Base-by-base conservation (phyloP, 73 alveolate species). In the Paraurostyla sp. region DNA sequence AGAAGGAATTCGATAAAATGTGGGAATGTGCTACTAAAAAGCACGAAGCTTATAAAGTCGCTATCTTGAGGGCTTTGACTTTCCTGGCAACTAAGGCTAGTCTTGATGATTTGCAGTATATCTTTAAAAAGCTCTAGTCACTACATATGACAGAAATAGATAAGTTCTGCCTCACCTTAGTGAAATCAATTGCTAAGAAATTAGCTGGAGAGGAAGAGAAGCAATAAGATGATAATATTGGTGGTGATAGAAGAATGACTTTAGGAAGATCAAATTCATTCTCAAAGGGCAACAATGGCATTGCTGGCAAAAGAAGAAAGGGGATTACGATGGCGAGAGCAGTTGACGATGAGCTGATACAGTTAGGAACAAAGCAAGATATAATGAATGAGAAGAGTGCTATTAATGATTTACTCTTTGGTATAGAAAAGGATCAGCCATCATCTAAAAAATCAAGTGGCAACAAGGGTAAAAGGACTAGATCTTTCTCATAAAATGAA, bases 11-110 rank as follows among this genome's bases (percentile, higher is more conserved):
- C 0, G 92, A 89, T 48, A 71, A 75, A 22, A 85, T 93, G 35
- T 93, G 97, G 95, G 94, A 90, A 0, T 89, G 92, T 41, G 97
- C 95, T 0, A 80, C 89, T 9, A 63, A 81, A 51, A 93, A 93
- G 73, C 97, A 93, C 60, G 97, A 93, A 48, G 94, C 97, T 2
- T 91, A 65, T 60, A 91, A 82, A 60, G 96, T 80, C 27, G 57
- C 88, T n/a, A 84, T 91, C 25, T 40, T 91, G 36, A 91, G 76
- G 76, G 71, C 85, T 4, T 59, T 91, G 2, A 11, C 87, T 33
- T 36, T 80, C 15, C 15, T 91, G 0, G 93, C 93, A 0, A 32
- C 91, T 22, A 84, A 85, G 62, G 71, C 65, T 0, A 51, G 71
- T 38, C 57, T 83, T 0, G 33, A 62, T 68, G 92, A 91, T 59